Evolutionary conservation across 345 rosid genomes (phyloP), one percentile per base, ranked within the genome.

Genomic region (Excoecaria cochinchinensis): DNA sequence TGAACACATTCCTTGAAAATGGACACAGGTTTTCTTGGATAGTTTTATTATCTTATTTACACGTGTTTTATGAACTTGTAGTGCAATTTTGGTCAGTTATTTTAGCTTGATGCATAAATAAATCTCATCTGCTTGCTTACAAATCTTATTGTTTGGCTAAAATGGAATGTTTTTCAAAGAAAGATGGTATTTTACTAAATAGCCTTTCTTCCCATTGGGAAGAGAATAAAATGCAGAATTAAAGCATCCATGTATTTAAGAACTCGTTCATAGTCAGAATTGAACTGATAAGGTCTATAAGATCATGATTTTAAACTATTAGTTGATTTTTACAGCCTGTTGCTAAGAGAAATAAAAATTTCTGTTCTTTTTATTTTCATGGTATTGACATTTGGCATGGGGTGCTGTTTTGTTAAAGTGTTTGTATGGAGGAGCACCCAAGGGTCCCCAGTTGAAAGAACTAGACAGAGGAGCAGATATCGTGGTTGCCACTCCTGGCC

Each of bases 401-500:
- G 19, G 38, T 42, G 19, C 77, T 73, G n/a, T 55, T 81, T 1
- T 79, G 51, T 74, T 44, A 76, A 50, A 95, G 99, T 95, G 99
- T 80, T 82, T 93, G 81, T 95, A 93, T 74, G 99, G 99, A 79
- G 99, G 99, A 84, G 99, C 99, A 38, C 98, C 97, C 14, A 95
- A 95, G 82, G 97, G 92, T 48, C 97, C 99, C 52, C 99, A 95
- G 82, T 80, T 95, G 69, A 90, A 91, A 81, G 98, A 95, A 64
- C 52, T 95, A 24, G 98, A 95, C 58, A 89, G 93, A 85, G 99
- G 99, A 82, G 89, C 83, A 55, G 97, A 95, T 80, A 84, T 95
- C 22, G 98, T 95, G 82, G 97, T 95, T 88, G 99, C 99, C 42
- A 95, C 99, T 77, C 99, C 99, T 77, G 98, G 99, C 64, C 88